Evolutionary conservation across 257 asterid species (phyloP).

Genomic region (Primulina huaijiensis): DNA sequence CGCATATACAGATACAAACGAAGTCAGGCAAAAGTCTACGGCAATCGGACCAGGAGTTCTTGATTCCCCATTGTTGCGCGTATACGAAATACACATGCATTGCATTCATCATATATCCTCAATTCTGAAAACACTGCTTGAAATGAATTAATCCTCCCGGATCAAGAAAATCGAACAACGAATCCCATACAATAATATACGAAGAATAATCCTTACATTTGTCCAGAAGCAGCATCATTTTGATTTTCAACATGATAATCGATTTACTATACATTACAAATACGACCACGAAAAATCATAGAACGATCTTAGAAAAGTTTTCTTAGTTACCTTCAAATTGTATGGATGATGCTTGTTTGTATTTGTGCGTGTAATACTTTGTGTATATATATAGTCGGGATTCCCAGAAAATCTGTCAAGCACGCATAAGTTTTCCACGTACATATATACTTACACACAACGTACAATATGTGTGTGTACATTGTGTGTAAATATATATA

Average conservation of each 20-base stretch:
- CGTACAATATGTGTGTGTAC: no score
- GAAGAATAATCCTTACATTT: not conserved
- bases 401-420: no score
- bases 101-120: not conserved
- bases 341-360: no score
- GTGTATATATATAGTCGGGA: no score
- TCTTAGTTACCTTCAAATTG: no score
- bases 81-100: not conserved
- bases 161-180: constrained; percentile 16
- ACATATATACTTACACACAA: no score
- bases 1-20: no score
- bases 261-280: not conserved
- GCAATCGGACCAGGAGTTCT: constrained; percentile 53
- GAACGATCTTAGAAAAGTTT: no score
- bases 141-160: constrained; percentile 15
- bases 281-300: not conserved
- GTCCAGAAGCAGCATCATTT: constrained; percentile 1
- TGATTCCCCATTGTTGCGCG: constrained; percentile 44
- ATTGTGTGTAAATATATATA: no score
- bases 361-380: no score
- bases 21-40: no score
- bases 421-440: not conserved
- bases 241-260: not conserved
- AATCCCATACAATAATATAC: no score
- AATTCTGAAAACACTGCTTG: not conserved